These are phyloP conservation scores for Xylaria venustula DNA, from an alignment of 495 filamentous ascomycete genomes.

Conservation along the genomic window DNA sequence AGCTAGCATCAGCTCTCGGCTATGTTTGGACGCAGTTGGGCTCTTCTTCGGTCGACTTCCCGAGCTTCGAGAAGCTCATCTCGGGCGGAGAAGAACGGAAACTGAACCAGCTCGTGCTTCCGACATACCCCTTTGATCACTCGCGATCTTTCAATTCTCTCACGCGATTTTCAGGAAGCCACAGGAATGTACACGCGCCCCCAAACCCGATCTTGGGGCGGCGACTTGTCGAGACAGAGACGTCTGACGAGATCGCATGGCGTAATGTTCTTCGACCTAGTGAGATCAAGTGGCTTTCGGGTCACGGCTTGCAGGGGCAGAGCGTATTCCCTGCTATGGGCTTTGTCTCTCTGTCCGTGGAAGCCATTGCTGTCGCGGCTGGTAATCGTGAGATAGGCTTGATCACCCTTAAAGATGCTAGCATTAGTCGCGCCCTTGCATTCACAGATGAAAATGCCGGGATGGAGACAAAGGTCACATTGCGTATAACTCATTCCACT, in stretches of 20 bases:
- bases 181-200: slow-evolving; percentile 14
- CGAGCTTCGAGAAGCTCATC: too few species aligned
- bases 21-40: too few species aligned
- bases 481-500: slow-evolving; percentile 7
- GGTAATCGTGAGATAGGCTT: not conserved
- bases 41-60: too few species aligned
- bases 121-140: slow-evolving; percentile 49
- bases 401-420: slow-evolving; percentile 15
- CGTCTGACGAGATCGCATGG: slow-evolving; percentile 22
- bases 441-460: slow-evolving; percentile 9
- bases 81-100: too few species aligned
- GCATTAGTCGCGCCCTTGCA: slow-evolving; percentile 12
- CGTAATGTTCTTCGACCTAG: slow-evolving; percentile 25
- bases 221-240: slow-evolving; percentile 16
- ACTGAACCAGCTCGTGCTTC: too few species aligned
- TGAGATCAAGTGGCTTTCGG: slow-evolving; percentile 37
- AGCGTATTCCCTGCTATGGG: slow-evolving; percentile 40
- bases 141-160: slow-evolving; percentile 38
- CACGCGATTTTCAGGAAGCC: slow-evolving; percentile 30
- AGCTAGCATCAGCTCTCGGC: too few species aligned
- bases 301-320: slow-evolving; percentile 31
- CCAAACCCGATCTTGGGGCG: slow-evolving; percentile 43
- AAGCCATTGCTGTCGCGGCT: slow-evolving; percentile 21
- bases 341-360: slow-evolving; percentile 39
- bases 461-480: slow-evolving; percentile 16